Evolutionary conservation across 768 basidiomycete genomes (phyloP).

Genomic region (Glaciozyma martinii): DNA sequence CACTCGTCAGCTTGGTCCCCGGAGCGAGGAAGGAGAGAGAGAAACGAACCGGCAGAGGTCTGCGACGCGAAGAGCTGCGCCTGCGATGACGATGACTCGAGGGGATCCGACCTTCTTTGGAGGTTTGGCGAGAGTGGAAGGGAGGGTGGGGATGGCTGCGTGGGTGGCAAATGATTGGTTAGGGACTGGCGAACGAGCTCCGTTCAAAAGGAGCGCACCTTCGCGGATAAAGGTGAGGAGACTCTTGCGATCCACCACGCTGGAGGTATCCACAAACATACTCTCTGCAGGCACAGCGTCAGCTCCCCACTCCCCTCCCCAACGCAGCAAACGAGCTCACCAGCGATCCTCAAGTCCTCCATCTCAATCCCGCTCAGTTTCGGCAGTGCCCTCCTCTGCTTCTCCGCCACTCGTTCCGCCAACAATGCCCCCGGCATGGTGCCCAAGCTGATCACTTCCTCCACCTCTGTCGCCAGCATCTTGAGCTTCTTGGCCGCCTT

Average conservation of each 20-base stretch:
- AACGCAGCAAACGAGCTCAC: conserved; percentile 43
- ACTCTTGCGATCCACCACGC: conserved; percentile 61
- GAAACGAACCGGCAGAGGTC: conserved; percentile 69
- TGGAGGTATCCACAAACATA: conserved; percentile 64
- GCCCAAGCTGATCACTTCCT: conserved; percentile 45
- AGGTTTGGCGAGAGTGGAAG: conserved; percentile 60
- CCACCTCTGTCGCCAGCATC: conserved; percentile 41
- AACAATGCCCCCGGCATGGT: conserved; percentile 52
- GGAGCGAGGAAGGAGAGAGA: conserved; percentile 21
- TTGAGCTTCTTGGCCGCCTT: conserved; percentile 53
- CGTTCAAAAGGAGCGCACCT: conserved; percentile 45
- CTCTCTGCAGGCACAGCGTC: conserved; percentile 36
- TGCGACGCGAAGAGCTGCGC: conserved; percentile 84
- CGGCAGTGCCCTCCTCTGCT: conserved; percentile 62
- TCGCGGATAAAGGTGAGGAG: conserved; percentile 66
- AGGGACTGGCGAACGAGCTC: not conserved
- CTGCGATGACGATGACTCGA: conserved; percentile 70
- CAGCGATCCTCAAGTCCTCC: conserved; percentile 65
- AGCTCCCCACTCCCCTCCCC: not conserved
- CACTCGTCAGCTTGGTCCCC: not conserved
- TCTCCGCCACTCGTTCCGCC: conserved; percentile 54
- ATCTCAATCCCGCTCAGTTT: conserved; percentile 69
- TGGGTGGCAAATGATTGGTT: not conserved
- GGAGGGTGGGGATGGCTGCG: conserved; percentile 59
- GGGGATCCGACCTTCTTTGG: conserved; percentile 76